Percentiles rank a stretch among this genome's conserved stretches.
Conservation (phyloP, 2,329 filamentous ascomycete genomes). For the Talaromyces sp. region DNA sequence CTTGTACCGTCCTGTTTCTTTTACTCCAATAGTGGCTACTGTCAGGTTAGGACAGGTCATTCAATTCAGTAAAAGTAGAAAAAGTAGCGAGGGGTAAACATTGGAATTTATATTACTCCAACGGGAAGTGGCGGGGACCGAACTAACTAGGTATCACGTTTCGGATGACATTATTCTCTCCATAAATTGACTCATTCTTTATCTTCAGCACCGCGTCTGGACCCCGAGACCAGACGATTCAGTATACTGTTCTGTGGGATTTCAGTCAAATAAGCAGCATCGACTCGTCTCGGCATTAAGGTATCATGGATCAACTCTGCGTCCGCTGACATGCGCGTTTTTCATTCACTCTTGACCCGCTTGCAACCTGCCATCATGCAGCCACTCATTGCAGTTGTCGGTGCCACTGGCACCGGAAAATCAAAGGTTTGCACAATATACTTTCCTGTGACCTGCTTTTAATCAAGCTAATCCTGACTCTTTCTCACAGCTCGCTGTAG, state of each 20-base stretch:
- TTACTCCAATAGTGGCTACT: background rate
- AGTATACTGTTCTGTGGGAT: background rate
- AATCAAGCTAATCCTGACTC: slow-evolving; percentile 13
- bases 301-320: background rate
- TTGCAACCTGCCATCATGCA: slow-evolving; percentile 27
- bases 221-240: background rate
- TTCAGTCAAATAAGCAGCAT: background rate
- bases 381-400: slow-evolving; percentile 75
- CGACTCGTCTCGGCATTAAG: background rate
- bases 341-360: slow-evolving; percentile 21
- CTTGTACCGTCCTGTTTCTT: background rate
- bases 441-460: slow-evolving; percentile 22
- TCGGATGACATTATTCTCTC: slow-evolving; percentile 10
- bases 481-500: slow-evolving; percentile 74
- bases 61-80: background rate
- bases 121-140: slow-evolving; percentile 2
- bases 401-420: slow-evolving; percentile 89
- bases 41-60: too few relatives aligned
- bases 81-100: background rate
- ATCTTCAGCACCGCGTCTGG: background rate
- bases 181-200: background rate
- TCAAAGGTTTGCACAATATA: slow-evolving; percentile 60
- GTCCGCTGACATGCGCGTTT: slow-evolving; percentile 24
- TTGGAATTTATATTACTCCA: background rate
- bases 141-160: background rate